Evolutionary conservation across 106 monocot genomes (phyloP).

Genomic region (Acorus calamus): DNA sequence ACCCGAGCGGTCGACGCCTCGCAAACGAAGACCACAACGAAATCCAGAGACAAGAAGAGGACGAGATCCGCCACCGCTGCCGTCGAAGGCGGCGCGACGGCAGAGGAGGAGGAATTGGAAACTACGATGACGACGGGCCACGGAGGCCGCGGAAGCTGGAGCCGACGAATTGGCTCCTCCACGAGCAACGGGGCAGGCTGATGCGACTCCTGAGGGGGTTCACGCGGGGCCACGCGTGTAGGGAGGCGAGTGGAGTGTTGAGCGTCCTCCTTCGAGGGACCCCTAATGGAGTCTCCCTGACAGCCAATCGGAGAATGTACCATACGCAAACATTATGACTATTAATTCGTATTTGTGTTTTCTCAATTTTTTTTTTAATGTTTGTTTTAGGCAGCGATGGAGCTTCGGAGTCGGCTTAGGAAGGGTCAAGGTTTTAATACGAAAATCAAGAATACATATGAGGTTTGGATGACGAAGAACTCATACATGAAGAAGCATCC

Average conservation of each 20-base stretch:
- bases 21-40: too few relatives aligned
- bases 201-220: slow-evolving; percentile 14
- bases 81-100: too few relatives aligned
- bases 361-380: too few relatives aligned
- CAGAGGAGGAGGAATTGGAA: too few relatives aligned
- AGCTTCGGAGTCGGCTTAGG: slow-evolving; percentile 33
- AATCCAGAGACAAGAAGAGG: too few relatives aligned
- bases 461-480: slow-evolving; percentile 32
- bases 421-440: slow-evolving; percentile 4
- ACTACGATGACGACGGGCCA: too few relatives aligned
- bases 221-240: slow-evolving; percentile 19
- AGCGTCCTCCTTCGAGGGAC: slow-evolving; percentile 16
- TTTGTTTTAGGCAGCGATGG: slow-evolving; percentile 43
- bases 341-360: not conserved
- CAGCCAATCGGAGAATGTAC: slow-evolving; percentile 16
- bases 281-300: not conserved
- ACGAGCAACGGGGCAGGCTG: slow-evolving; percentile 6
- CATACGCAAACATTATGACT: not conserved
- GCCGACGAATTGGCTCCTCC: not conserved
- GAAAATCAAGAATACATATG: slow-evolving; percentile 33
- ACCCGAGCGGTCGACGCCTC: too few relatives aligned
- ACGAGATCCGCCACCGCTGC: too few relatives aligned
- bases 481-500: slow-evolving; percentile 6
- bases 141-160: not conserved
- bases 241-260: slow-evolving; percentile 32